Evolutionary conservation across 805 yeast genomes (phyloP).

Genomic region (Pichia sporocuriosa): DNA sequence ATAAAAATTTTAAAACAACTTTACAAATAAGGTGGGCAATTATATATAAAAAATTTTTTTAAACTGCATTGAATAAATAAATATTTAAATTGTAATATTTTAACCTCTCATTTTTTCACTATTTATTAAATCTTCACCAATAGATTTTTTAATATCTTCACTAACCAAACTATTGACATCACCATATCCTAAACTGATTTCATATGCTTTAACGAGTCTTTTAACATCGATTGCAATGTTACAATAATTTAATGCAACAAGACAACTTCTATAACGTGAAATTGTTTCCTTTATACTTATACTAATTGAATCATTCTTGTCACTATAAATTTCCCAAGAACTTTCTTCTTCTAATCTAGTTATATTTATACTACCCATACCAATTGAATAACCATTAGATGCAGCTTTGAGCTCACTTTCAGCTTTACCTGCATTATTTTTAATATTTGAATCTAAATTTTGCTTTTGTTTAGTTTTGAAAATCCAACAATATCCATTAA

Average conservation of each 20-base stretch:
- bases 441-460: conserved; percentile 9
- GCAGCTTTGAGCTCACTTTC: conserved; percentile 34
- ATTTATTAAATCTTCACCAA: conserved; percentile 67
- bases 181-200: conserved; percentile 75
- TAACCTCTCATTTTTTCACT: conserved; percentile 71
- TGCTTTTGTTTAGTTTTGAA: conserved; percentile 54
- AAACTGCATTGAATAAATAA: too few relatives aligned
- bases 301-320: conserved; percentile 71
- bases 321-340: conserved; percentile 92
- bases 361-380: conserved; percentile 58
- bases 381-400: conserved; percentile 39
- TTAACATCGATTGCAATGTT: conserved; percentile 84
- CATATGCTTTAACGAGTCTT: conserved; percentile 76
- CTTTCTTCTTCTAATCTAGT: conserved; percentile 83
- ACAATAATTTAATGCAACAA: conserved; percentile 73
- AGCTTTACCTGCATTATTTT: conserved; percentile 15
- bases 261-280: conserved; percentile 77
- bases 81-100: background rate
- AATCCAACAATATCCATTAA: conserved; percentile 92
- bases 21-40: conserved; percentile 33
- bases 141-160: conserved; percentile 61
- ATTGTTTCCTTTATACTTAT: conserved; percentile 61
- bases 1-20: conserved; percentile 35
- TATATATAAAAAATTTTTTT: too few relatives aligned
- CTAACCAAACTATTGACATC: conserved; percentile 66